These are phyloP conservation scores for Ganoderma lingzhi DNA, from an alignment of 1,284 basidiomycete species.

Conservation along the genomic window DNA sequence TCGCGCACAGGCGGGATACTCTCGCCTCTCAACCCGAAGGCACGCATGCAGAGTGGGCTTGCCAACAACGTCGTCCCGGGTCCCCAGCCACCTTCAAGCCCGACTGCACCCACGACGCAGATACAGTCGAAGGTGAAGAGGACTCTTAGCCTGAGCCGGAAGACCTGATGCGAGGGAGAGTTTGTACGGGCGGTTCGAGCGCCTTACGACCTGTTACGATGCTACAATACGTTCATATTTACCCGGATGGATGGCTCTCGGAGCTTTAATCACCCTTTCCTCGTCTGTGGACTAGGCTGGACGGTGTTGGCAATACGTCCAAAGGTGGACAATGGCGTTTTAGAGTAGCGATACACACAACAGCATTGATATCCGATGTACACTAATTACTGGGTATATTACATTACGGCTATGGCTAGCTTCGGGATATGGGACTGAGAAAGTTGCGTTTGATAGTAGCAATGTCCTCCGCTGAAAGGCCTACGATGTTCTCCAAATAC, in stretches of 20 bases:
- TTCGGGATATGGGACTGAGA: conserved; percentile 43
- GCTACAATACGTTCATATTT: conserved; percentile 11
- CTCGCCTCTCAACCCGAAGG: conserved; percentile 78
- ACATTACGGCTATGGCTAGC: conserved; percentile 12
- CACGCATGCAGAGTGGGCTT: conserved; percentile 59
- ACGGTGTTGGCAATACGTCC: neutral
- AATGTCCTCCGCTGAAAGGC: conserved; percentile 68
- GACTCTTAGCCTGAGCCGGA: conserved; percentile 55
- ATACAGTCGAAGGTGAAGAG: conserved; percentile 57
- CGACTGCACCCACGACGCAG: conserved; percentile 48
- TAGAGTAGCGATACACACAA: conserved; percentile 28
- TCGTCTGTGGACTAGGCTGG: neutral
- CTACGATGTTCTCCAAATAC: conserved; percentile 63
- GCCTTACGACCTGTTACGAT: neutral
- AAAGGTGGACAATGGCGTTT: neutral
- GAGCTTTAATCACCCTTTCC: neutral
- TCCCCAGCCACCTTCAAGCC: conserved; percentile 39
- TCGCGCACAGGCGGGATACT: conserved; percentile 55
- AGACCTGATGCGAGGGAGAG: conserved; percentile 36
- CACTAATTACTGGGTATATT: conserved; percentile 23
- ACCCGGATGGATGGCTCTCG: conserved; percentile 5
- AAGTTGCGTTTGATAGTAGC: conserved; percentile 65
- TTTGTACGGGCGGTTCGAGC: neutral
- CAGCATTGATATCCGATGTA: conserved; percentile 17
- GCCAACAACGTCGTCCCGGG: conserved; percentile 39